Conservation (phyloP, 768 basidiomycete species). For the Plicaturopsis crispa region DNA sequence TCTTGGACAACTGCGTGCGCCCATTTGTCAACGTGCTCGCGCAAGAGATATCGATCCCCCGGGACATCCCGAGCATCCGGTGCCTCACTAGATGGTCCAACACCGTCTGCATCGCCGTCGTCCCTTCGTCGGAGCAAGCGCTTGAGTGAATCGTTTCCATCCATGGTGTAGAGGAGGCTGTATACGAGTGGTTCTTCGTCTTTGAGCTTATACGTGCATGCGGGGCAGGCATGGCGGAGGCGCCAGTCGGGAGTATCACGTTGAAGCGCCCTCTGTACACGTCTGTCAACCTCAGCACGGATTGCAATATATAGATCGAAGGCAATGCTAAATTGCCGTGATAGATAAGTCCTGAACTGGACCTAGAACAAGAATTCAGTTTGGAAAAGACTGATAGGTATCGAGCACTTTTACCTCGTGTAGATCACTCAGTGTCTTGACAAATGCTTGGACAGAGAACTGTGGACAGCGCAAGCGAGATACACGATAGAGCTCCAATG, state of each 20-base stretch:
- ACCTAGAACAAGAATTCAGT: neutral
- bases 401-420: constrained; percentile 2
- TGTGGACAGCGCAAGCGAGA: constrained; percentile 7
- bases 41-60: constrained; percentile 13
- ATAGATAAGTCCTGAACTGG: neutral
- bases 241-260: constrained; percentile 9
- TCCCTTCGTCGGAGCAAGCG: constrained; percentile 3
- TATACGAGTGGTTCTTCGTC: constrained; percentile 5
- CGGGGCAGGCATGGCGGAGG: constrained; percentile 8
- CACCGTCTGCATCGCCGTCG: constrained; percentile 5
- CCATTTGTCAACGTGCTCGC: constrained; percentile 15
- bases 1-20: constrained; percentile 4
- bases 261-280: constrained; percentile 2
- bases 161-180: constrained; percentile 6
- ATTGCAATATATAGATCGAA: constrained; percentile 11
- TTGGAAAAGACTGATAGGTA: neutral
- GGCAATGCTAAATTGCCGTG: constrained; percentile 1
- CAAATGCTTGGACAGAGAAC: constrained; percentile 11
- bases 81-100: constrained; percentile 7
- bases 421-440: constrained; percentile 11
- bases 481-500: constrained; percentile 6
- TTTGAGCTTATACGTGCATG: constrained; percentile 7
- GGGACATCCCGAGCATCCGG: constrained; percentile 7
- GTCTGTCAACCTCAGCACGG: neutral
- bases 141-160: constrained; percentile 12